Percentiles rank a stretch among this genome's conserved stretches.
phyloP scores from a whole-genome alignment of 495 filamentous ascomycete genomes.

The Penicillium pancosmium region DNA sequence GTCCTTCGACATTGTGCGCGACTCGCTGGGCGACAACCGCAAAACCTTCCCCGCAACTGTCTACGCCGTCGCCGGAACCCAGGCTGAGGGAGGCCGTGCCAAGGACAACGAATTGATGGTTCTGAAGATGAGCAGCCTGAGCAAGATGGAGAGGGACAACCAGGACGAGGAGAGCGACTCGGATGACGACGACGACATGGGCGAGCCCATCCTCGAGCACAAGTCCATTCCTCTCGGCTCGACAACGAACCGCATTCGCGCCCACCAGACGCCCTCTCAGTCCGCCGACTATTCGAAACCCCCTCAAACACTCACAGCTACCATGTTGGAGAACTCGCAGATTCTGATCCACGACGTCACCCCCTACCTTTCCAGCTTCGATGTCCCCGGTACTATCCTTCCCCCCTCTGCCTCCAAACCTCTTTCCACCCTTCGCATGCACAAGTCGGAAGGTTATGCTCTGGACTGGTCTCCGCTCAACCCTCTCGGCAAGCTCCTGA shows the following conservation, averaged over 20 bases:
- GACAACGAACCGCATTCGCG: conserved; percentile 90
- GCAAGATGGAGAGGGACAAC: conserved; percentile 77
- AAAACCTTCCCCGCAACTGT: conserved; percentile 90
- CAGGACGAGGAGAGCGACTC: conserved; percentile 75
- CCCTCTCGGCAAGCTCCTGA: conserved; percentile 78
- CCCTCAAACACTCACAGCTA: conserved; percentile 80
- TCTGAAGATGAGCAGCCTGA: conserved; percentile 90
- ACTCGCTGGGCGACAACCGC: conserved; percentile 85
- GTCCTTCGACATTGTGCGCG: conserved; percentile 89
- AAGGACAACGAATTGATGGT: conserved; percentile 92
- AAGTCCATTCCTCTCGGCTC: conserved; percentile 81
- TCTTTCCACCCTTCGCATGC: conserved; percentile 80
- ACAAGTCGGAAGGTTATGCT: conserved; percentile 92
- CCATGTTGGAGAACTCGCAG: conserved; percentile 85
- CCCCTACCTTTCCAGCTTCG: conserved; percentile 82
- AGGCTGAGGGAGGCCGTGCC: conserved; percentile 72
- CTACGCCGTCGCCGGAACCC: conserved; percentile 91
- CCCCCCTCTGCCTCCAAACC: conserved; percentile 83
- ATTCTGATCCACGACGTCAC: conserved; percentile 94
- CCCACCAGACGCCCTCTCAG: conserved; percentile 71
- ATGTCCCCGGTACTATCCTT: conserved; percentile 79
- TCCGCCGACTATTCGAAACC: conserved; percentile 64
- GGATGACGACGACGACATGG: conserved; percentile 71
- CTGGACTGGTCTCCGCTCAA: conserved; percentile 89
- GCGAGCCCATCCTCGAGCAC: conserved; percentile 93